These are phyloP conservation scores for Cystobasidium tubakii DNA, from an alignment of 768 basidiomycete genomes.

Conservation along the genomic window DNA sequence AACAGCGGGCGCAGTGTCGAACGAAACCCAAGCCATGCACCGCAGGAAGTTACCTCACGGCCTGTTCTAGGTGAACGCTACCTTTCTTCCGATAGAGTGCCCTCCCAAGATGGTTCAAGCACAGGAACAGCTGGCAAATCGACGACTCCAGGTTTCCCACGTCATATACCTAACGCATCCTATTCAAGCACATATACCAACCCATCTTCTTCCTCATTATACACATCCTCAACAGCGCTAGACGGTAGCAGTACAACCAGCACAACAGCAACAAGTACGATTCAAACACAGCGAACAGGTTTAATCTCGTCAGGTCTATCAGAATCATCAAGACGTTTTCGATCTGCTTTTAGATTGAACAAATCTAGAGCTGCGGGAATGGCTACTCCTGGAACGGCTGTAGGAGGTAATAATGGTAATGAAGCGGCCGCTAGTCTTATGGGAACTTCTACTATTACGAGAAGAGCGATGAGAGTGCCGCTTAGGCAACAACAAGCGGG, in stretches of 20 bases:
- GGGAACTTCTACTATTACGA: not conserved
- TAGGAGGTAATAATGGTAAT: not conserved
- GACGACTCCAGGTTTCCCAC: constrained; percentile 8
- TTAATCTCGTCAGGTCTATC: constrained; percentile 29
- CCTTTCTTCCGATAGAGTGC: not conserved
- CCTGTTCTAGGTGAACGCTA: constrained; percentile 6
- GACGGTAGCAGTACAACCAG: not conserved
- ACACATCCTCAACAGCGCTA: not conserved
- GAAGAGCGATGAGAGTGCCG: constrained; percentile 32
- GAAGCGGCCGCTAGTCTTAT: constrained; percentile 8
- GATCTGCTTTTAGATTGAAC: constrained; percentile 36
- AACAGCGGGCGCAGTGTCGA: not conserved
- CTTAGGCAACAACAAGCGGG: constrained; percentile 8
- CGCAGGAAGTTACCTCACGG: not conserved
- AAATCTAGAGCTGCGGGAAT: constrained; percentile 14
- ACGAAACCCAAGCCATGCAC: not conserved
- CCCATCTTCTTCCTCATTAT: not conserved
- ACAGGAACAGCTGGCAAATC: not conserved
- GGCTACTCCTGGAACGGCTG: not conserved
- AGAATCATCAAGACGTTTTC: constrained; percentile 34
- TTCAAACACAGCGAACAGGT: not conserved
- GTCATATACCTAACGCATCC: constrained; percentile 1
- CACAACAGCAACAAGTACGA: constrained; percentile 5
- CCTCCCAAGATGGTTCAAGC: not conserved
- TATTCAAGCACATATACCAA: constrained; percentile 17